These are phyloP conservation scores for Closterium sp. DNA, from an alignment of 139 green algal species.

Conservation along the genomic window DNA sequence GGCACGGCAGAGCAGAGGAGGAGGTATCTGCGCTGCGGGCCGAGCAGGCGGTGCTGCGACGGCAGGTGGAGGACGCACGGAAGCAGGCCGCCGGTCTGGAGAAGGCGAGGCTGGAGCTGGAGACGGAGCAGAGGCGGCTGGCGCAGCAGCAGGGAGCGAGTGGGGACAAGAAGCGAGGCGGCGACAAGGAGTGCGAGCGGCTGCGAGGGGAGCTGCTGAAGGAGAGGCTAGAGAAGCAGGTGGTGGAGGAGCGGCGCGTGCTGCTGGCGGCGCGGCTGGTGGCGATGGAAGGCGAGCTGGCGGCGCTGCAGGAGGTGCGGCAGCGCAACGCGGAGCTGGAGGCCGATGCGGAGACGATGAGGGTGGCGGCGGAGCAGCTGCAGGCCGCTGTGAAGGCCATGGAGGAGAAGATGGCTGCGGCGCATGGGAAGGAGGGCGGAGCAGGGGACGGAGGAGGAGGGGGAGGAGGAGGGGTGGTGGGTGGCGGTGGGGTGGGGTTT, in stretches of 20 bases:
- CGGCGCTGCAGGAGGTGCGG: conserved; percentile 11
- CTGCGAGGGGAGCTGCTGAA: not conserved
- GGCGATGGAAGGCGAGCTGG: not conserved
- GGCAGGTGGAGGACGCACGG: not conserved
- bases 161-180: too few relatives aligned
- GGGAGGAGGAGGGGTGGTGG: not conserved
- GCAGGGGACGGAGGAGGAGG: not conserved
- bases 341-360: conserved; percentile 9
- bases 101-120: not conserved
- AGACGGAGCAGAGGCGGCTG: conserved; percentile 3
- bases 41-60: not conserved
- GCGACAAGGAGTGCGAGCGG: not conserved
- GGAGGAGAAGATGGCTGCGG: not conserved
- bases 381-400: not conserved
- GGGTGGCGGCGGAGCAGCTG: conserved; percentile 5
- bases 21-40: not conserved
- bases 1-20: not conserved
- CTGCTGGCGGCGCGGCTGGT: not conserved
- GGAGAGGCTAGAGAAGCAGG: not conserved
- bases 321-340: conserved; percentile 10
- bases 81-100: not conserved
- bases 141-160: not conserved
- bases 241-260: conserved; percentile 6
- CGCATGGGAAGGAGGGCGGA: not conserved
- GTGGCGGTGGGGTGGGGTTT: too few relatives aligned